Base-by-base conservation (phyloP, 306 rosid genomes). In the Gleditsia sinensis region DNA sequence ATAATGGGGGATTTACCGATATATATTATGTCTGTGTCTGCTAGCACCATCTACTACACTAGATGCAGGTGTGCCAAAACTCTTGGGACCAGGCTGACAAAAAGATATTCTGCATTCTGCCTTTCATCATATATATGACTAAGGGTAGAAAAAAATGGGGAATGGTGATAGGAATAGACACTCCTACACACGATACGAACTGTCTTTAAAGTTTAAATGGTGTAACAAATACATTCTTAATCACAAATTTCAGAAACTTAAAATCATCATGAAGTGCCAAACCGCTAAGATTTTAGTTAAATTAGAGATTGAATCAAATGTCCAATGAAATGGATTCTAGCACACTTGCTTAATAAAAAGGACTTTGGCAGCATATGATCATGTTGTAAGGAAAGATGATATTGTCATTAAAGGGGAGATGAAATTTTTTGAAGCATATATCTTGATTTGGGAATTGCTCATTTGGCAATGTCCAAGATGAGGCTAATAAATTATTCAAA, bases 71-170 rank as follows among this genome's bases (percentile, higher is more conserved):
- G 8, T 46, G 30, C n/a, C 33, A 54, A 16, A 56, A n/a, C 12
- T 32, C 42, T 58, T 2, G 23, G 13, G 24, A 30, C 17, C 63
- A 56, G 8, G 36, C 63, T 51, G 58, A 68, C 60, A 25, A 45
- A 55, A 71, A 55, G 48, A 46, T n/a, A 30, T 45, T 45, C 23
- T 59, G 33, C 48, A 66, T 57, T 78, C 63, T 34, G 42, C 49
- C 30, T 33, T 71, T 62, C 50, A 62, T 43, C 40, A 53, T 17
- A 49, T 39, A 36, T 49, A 14, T 33, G 30, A 34, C 16, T 9
- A 57, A 25, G 25, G 54, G 66, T 28, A n/a, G 42, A 80, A 25
- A 28, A 59, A 17, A 28, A 37, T 20, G 9, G 28, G 17, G 63
- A 40, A 42, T n/a, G 48, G 33, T 49, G 8, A 32, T 34, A n/a